Conservation (phyloP, 1,139 yeast genomes). For the Kazachstania sp. region DNA sequence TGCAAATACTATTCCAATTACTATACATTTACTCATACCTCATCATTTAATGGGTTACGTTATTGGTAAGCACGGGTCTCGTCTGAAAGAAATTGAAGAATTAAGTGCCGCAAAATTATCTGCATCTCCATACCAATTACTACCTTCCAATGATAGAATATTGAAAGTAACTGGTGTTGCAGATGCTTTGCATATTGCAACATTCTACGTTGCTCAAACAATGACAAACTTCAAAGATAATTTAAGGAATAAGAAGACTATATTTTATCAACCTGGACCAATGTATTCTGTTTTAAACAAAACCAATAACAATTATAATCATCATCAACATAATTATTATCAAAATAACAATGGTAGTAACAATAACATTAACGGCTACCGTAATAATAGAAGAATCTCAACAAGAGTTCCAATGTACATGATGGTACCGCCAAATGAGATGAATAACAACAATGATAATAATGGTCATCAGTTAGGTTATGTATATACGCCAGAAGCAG, state of each 20-base stretch:
- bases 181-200: slow-evolving; percentile 80
- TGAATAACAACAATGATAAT: slow-evolving; percentile 2
- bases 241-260: slow-evolving; percentile 42
- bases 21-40: slow-evolving; percentile 54
- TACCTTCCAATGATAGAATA: slow-evolving; percentile 73
- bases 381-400: slow-evolving; percentile 9
- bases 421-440: slow-evolving; percentile 7
- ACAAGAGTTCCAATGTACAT: slow-evolving; percentile 11
- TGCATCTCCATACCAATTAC: slow-evolving; percentile 70
- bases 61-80: slow-evolving; percentile 71
- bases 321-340: not conserved
- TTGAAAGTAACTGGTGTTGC: slow-evolving; percentile 71
- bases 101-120: slow-evolving; percentile 70
- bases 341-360: slow-evolving; percentile 4
- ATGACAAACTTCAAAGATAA: slow-evolving; percentile 51
- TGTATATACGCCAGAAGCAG: slow-evolving; percentile 22
- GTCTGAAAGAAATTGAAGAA: slow-evolving; percentile 76
- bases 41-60: slow-evolving; percentile 76
- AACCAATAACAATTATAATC: not conserved
- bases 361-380: slow-evolving; percentile 2
- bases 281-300: slow-evolving; percentile 22
- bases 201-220: slow-evolving; percentile 63
- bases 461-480: not conserved
- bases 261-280: slow-evolving; percentile 57
- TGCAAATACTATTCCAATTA: slow-evolving; percentile 7